phyloP scores from a whole-genome alignment of 352 stramenopile species.

The Albugo laibachii region DNA sequence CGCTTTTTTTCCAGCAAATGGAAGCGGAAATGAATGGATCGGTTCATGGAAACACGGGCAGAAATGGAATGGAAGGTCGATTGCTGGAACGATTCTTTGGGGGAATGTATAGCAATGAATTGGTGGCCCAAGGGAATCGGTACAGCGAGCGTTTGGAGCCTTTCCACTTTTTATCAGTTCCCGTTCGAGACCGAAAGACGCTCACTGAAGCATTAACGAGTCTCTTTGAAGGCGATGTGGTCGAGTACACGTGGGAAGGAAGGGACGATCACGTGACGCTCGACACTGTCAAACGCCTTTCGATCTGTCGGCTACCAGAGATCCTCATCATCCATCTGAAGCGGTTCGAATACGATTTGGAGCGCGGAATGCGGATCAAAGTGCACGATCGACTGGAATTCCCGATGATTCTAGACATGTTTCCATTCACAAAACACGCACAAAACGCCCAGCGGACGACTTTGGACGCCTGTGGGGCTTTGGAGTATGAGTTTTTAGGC shows the following conservation, averaged over 20 bases:
- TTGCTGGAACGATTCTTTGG: constrained; percentile 77
- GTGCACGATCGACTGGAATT: constrained; percentile 90
- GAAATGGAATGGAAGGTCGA: constrained; percentile 6
- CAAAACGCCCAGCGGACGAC: constrained; percentile 35
- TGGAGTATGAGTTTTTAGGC: constrained; percentile 67
- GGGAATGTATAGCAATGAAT: constrained; percentile 82
- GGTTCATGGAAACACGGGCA: no score
- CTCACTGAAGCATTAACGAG: constrained; percentile 68
- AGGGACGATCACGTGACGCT: constrained; percentile 55
- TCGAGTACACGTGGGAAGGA: constrained; percentile 80
- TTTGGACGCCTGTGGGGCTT: constrained; percentile 6
- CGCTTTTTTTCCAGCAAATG: constrained; percentile 85
- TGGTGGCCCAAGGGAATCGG: constrained; percentile 66
- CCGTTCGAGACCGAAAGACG: constrained; percentile 73
- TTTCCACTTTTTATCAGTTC: constrained; percentile 83
- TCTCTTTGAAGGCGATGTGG: constrained; percentile 80
- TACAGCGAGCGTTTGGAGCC: constrained; percentile 81
- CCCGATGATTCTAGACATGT: constrained; percentile 76
- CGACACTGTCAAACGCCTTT: constrained; percentile 81
- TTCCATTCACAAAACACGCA: constrained; percentile 74
- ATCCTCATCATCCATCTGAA: constrained; percentile 90
- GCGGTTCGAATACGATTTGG: constrained; percentile 90
- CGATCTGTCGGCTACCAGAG: constrained; percentile 71
- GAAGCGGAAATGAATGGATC: constrained; percentile 81
- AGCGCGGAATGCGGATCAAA: constrained; percentile 87